Percentiles rank a stretch among this genome's conserved stretches.
These are phyloP conservation scores for Phytophthora capsici DNA, from an alignment of 352 stramenopile genomes.

Conservation along the genomic window DNA sequence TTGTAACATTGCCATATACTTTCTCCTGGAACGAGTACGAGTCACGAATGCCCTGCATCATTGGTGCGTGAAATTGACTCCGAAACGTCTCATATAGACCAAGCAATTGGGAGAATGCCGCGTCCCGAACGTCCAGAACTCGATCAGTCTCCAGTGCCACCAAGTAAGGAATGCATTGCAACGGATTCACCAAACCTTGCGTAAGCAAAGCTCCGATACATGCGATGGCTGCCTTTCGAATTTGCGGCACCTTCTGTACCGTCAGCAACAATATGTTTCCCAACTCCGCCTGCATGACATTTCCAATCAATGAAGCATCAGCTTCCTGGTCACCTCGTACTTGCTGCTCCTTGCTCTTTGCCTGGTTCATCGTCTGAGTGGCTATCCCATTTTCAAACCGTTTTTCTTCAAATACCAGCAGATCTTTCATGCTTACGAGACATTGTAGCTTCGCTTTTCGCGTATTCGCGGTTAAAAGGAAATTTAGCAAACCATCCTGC, in stretches of 20 bases:
- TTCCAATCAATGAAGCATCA: constrained; percentile 84
- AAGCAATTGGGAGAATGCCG: constrained; percentile 70
- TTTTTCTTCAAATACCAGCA: constrained; percentile 74
- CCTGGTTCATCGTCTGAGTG: constrained; percentile 46
- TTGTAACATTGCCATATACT: constrained; percentile 54
- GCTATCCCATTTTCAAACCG: constrained; percentile 64
- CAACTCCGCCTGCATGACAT: constrained; percentile 88
- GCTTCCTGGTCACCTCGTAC: constrained; percentile 89
- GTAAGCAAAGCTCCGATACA: constrained; percentile 75
- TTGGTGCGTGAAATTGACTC: constrained; percentile 54
- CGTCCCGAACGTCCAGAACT: constrained; percentile 65
- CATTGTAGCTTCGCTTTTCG: constrained; percentile 73
- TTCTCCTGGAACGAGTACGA: constrained; percentile 77
- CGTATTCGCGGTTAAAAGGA: constrained; percentile 44
- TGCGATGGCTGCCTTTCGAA: constrained; percentile 72
- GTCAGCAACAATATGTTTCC: constrained; percentile 63
- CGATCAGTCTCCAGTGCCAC: constrained; percentile 85
- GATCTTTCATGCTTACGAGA: constrained; percentile 74
- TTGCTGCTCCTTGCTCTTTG: constrained; percentile 76
- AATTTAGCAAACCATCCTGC: constrained; percentile 68
- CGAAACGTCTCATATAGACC: constrained; percentile 67
- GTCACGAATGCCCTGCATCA: constrained; percentile 64
- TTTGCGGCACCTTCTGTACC: constrained; percentile 58
- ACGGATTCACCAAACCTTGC: constrained; percentile 79
- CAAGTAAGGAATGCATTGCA: constrained; percentile 80